These are phyloP conservation scores for Neltuma alba DNA, from an alignment of 306 rosid genomes.

Conservation along the genomic window DNA sequence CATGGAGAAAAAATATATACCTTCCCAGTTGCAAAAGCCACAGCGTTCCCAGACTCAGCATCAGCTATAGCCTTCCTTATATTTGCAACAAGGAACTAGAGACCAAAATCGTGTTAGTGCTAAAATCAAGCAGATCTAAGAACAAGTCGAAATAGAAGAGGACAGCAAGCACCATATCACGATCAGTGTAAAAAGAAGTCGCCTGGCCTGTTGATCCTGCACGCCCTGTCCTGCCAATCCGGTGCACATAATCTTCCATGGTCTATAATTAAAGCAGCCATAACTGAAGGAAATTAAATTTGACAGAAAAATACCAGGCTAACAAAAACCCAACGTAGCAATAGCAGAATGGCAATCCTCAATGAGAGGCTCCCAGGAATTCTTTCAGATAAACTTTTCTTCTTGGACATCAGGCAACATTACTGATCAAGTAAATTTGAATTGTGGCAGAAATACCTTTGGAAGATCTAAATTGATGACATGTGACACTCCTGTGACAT, in stretches of 20 bases:
- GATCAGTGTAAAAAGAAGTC: slow-evolving; percentile 79
- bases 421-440: slow-evolving; percentile 23
- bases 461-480: slow-evolving; percentile 93
- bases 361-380: slow-evolving; percentile 8
- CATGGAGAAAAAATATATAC: slow-evolving; percentile 36
- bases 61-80: slow-evolving; percentile 88
- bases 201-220: slow-evolving; percentile 86
- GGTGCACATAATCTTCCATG: slow-evolving; percentile 95
- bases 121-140: slow-evolving; percentile 21
- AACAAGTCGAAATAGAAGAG: slow-evolving; percentile 9
- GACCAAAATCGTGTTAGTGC: slow-evolving; percentile 34
- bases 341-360: slow-evolving; percentile 45
- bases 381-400: slow-evolving; percentile 32
- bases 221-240: slow-evolving; percentile 92
- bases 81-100: slow-evolving; percentile 75
- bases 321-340: slow-evolving; percentile 48
- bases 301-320: slow-evolving; percentile 54
- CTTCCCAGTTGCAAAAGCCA: slow-evolving; percentile 82
- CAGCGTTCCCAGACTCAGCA: slow-evolving; percentile 68
- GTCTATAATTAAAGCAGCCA: slow-evolving; percentile 89
- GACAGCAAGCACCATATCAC: slow-evolving; percentile 63
- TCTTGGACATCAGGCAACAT: slow-evolving; percentile 30
- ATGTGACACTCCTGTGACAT: slow-evolving; percentile 90
- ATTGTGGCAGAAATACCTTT: slow-evolving; percentile 57
- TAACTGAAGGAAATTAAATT: slow-evolving; percentile 61